phyloP scores from a whole-genome alignment of 1,284 basidiomycete genomes.

The Mycosarcoma mackinlayi region DNA sequence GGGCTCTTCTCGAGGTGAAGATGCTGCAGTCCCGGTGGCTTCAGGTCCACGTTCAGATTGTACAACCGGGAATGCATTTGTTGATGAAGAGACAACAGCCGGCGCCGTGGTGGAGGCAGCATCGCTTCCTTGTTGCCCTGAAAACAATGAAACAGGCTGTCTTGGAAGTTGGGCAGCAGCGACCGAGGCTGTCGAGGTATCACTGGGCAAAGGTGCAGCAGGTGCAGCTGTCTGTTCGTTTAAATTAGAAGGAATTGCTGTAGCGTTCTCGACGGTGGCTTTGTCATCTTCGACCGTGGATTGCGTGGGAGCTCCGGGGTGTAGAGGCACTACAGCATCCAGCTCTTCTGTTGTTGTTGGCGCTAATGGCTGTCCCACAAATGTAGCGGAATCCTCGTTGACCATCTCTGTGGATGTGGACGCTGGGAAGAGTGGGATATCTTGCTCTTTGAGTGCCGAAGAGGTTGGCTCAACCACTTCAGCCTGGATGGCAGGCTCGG shows the following conservation, averaged over 20 bases:
- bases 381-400: no score
- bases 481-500: background rate
- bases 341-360: background rate
- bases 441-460: background rate
- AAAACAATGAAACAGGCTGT: background rate
- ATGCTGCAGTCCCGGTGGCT: background rate
- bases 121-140: background rate
- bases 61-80: background rate
- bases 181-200: background rate
- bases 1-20: background rate
- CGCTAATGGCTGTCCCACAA: background rate
- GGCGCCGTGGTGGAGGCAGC: background rate
- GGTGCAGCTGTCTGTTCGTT: background rate
- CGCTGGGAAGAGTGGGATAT: background rate
- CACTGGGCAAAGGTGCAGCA: background rate
- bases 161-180: background rate
- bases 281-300: background rate
- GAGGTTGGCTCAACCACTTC: background rate
- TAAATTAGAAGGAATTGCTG: no score
- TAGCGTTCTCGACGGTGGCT: background rate
- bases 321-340: background rate
- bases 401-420: background rate
- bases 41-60: background rate
- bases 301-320: background rate
- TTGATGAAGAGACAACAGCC: no score